Percentiles rank a stretch among this genome's conserved stretches.
These are phyloP conservation scores for Polygonum maritimum DNA, from an alignment of 148 eudicot species.

Conservation along the genomic window DNA sequence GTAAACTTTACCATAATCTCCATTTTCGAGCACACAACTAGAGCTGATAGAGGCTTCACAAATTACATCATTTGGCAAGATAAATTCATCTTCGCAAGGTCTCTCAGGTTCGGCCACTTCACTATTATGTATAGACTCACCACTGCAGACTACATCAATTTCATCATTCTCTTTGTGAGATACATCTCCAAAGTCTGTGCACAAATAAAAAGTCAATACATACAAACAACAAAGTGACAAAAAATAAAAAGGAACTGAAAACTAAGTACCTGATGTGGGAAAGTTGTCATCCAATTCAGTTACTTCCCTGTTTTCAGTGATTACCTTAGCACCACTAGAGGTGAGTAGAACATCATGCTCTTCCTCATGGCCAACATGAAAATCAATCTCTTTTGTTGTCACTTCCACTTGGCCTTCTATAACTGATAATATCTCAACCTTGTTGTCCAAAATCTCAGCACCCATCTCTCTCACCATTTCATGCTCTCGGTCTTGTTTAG, in stretches of 20 bases:
- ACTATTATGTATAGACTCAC: slow-evolving; percentile 22
- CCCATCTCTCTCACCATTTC: background rate
- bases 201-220: background rate
- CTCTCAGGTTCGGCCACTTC: slow-evolving; percentile 25
- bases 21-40: slow-evolving; percentile 9
- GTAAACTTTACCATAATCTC: slow-evolving; percentile 5
- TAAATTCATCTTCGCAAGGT: slow-evolving; percentile 26
- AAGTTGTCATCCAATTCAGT: slow-evolving; percentile 4
- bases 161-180: slow-evolving; percentile 23
- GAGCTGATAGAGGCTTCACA: slow-evolving; percentile 25
- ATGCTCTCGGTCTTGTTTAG: background rate
- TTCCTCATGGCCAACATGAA: background rate
- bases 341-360: background rate
- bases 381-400: background rate
- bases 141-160: slow-evolving; percentile 37
- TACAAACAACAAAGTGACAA: background rate
- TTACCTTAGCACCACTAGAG: background rate
- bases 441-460: background rate
- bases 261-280: slow-evolving; percentile 7
- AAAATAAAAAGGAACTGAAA: background rate
- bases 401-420: background rate
- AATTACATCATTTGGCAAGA: slow-evolving; percentile 16
- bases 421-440: background rate
- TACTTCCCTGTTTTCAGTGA: background rate
- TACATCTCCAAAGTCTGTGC: slow-evolving; percentile 25